Conservation (phyloP, 192 early-diverging fungal genomes). For the Allomyces javanicus region DNA sequence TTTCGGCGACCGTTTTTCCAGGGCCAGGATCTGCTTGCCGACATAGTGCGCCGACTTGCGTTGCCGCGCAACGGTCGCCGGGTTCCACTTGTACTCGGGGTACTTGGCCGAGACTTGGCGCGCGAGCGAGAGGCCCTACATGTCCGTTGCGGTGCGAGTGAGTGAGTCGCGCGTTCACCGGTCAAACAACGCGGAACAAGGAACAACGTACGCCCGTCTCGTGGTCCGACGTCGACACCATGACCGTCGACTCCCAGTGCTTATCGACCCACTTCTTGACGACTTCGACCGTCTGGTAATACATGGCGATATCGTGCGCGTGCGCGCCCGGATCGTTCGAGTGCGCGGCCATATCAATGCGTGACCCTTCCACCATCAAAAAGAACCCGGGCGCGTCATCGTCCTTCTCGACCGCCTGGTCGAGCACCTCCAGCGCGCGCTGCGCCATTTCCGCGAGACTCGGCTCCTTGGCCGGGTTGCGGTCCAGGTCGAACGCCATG, state of each 20-base stretch:
- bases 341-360: constrained; percentile 96
- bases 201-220: constrained; percentile 51
- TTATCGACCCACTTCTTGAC: constrained; percentile 59
- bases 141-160: no score
- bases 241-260: constrained; percentile 55
- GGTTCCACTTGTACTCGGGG: constrained; percentile 78
- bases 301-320: constrained; percentile 75
- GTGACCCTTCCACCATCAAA: constrained; percentile 88
- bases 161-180: no score
- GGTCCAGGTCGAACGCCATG: constrained; percentile 87
- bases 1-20: constrained; percentile 1
- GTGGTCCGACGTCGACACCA: constrained; percentile 87
- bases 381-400: constrained; percentile 59
- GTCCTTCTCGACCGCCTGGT: constrained; percentile 18
- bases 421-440: constrained; percentile 63
- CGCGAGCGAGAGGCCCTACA: constrained; percentile 52
- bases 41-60: constrained; percentile 42
- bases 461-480: constrained; percentile 43
- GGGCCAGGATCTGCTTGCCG: constrained; percentile 22
- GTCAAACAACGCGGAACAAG: no score
- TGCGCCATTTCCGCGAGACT: constrained; percentile 63
- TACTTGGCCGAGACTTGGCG: constrained; percentile 46
- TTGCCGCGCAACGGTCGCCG: constrained; percentile 46
- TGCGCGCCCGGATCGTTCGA: constrained; percentile 83
- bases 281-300: constrained; percentile 50